Percentiles rank a stretch among this genome's conserved stretches.
These are phyloP conservation scores for Rhododendron ferrugineum DNA, from an alignment of 148 eudicot species.

Conservation along the genomic window DNA sequence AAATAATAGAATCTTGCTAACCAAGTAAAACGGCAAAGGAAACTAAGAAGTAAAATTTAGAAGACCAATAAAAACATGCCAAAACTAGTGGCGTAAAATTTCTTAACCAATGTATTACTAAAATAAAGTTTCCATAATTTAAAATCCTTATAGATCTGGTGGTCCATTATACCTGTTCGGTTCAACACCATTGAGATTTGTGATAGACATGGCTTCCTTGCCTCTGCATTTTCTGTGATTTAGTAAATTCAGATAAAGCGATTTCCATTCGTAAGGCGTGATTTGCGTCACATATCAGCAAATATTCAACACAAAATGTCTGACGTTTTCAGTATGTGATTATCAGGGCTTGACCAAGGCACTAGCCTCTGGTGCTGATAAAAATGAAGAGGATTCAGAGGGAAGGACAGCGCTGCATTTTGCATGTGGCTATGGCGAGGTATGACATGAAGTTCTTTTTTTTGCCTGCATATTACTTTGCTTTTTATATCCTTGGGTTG, in stretches of 20 bases:
- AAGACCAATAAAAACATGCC: neutral
- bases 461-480: neutral
- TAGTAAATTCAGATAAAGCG: neutral
- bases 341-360: constrained; percentile 69
- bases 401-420: constrained; percentile 98
- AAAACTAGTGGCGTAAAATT: neutral
- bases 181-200: neutral
- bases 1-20: neutral
- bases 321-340: neutral
- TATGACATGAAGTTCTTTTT: constrained; percentile 23
- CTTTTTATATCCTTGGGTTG: neutral
- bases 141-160: neutral
- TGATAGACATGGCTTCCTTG: neutral
- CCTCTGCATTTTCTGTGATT: neutral
- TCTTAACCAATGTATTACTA: too few relatives aligned
- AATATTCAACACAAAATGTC: neutral
- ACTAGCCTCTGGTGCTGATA: constrained; percentile 74
- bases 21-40: neutral
- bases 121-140: neutral
- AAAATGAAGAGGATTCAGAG: constrained; percentile 92
- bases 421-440: constrained; percentile 99
- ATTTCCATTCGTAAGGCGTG: neutral
- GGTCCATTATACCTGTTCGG: neutral
- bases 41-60: too few relatives aligned
- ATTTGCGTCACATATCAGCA: neutral